Evolutionary conservation across 345 rosid species (phyloP).

Genomic region (Garcia nutans): DNA sequence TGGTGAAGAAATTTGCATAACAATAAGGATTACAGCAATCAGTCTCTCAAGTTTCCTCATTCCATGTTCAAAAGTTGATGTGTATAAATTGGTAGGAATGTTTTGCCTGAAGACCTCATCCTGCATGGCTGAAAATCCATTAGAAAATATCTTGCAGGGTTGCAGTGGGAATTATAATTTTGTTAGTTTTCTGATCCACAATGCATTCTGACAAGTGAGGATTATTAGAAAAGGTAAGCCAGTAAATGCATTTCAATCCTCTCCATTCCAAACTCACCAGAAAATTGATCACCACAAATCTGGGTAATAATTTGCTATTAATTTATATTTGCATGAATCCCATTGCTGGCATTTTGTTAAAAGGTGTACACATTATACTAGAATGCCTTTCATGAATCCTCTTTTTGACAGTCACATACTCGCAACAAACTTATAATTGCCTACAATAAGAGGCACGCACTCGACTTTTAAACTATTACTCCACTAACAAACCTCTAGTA

Average conservation of each 20-base stretch:
- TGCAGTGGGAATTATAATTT: conserved; percentile 1
- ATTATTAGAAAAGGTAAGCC: not conserved
- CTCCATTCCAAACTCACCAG: not conserved
- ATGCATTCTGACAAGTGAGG: not conserved
- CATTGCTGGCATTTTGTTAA: not conserved
- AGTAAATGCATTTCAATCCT: not conserved
- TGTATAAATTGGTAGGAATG: conserved; percentile 26
- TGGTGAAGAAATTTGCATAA: conserved; percentile 66
- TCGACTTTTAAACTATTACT: too few species aligned
- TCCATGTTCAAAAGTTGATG: conserved; percentile 33
- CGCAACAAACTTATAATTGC: not conserved
- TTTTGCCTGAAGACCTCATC: conserved; percentile 29
- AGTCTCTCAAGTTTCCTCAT: conserved; percentile 47
- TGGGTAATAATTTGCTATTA: not conserved
- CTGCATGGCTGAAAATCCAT: conserved; percentile 55
- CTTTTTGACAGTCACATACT: not conserved
- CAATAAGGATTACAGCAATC: conserved; percentile 44
- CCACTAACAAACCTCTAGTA: not conserved
- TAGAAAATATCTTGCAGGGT: conserved; percentile 22
- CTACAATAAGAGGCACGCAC: not conserved
- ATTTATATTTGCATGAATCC: not conserved
- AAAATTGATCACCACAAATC: not conserved
- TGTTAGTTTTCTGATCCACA: conserved; percentile 2
- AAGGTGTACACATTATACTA: not conserved
- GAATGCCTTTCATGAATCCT: not conserved